Conservation (phyloP, 495 filamentous ascomycete species). For the Elaphomyces granulatus region DNA sequence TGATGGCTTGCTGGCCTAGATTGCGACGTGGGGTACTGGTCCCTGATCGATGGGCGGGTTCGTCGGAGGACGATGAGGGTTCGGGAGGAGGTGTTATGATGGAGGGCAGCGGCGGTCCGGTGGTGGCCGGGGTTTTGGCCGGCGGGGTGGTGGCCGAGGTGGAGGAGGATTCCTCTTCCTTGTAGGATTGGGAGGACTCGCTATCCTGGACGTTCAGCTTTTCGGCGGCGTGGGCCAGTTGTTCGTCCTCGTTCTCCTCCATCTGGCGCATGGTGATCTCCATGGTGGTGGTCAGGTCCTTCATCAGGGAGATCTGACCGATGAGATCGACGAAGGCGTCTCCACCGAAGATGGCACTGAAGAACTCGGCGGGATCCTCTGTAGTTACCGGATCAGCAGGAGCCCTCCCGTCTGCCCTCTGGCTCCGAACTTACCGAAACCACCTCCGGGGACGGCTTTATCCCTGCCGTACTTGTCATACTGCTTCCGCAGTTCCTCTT, state of each 20-base stretch:
- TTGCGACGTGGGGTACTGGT: conserved; percentile 51
- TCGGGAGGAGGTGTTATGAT: no score
- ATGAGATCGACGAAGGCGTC: conserved; percentile 89
- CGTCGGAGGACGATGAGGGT: no score
- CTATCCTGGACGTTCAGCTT: conserved; percentile 34
- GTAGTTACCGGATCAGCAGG: conserved; percentile 13
- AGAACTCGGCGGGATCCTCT: conserved; percentile 96
- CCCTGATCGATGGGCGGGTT: conserved; percentile 34
- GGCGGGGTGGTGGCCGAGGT: conserved; percentile 11
- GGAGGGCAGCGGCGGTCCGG: conserved; percentile 15
- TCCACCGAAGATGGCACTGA: conserved; percentile 95
- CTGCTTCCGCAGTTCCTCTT: conserved; percentile 67
- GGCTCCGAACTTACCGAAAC: conserved; percentile 50
- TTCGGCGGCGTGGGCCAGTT: conserved; percentile 37
- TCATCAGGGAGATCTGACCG: conserved; percentile 85
- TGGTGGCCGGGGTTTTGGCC: conserved; percentile 10
- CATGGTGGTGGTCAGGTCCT: conserved; percentile 79
- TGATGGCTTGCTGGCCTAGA: conserved; percentile 68
- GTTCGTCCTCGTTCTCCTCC: conserved; percentile 49
- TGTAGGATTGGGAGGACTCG: conserved; percentile 15
- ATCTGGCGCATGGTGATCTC: conserved; percentile 69
- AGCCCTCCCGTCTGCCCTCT: not conserved
- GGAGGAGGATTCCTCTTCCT: conserved; percentile 15
- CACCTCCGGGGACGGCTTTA: conserved; percentile 66
- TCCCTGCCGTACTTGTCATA: conserved; percentile 98